A percentile compares a stretch with the other conserved stretches of the same genome.
phyloP scores from a whole-genome alignment of 176 grass and related monocot species.

The Guadua angustifolia region DNA sequence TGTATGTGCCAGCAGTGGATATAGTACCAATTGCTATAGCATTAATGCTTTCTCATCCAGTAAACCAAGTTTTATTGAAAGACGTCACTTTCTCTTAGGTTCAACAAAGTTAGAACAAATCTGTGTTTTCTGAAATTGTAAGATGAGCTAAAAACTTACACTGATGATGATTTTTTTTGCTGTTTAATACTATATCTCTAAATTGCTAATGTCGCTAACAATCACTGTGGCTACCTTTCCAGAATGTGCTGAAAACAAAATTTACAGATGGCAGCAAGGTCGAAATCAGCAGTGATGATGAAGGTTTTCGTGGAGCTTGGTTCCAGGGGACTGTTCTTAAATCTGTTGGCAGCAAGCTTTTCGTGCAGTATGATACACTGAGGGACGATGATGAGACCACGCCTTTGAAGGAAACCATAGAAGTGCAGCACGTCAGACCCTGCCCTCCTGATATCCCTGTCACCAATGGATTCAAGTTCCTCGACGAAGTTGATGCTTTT shows the following conservation, averaged over 20 bases:
- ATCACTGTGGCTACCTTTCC: constrained; percentile 30
- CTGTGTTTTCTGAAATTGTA: neutral
- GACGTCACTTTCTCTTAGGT: neutral
- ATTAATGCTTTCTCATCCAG: neutral
- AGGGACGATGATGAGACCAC: constrained; percentile 61
- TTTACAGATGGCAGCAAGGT: constrained; percentile 55
- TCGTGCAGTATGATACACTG: constrained; percentile 67
- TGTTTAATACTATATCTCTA: neutral
- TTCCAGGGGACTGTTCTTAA: constrained; percentile 58
- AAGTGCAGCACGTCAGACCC: constrained; percentile 62
- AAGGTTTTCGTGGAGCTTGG: constrained; percentile 76
- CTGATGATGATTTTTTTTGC: neutral
- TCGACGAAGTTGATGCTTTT: constrained; percentile 89
- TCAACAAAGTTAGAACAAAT: neutral
- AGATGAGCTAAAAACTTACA: neutral
- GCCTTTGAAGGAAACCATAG: constrained; percentile 65
- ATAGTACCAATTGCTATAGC: neutral
- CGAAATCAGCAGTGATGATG: constrained; percentile 78
- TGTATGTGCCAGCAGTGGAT: constrained; percentile 1
- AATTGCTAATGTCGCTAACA: constrained; percentile 2
- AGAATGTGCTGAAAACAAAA: constrained; percentile 44
- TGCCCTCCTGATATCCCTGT: constrained; percentile 44
- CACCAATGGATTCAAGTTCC: constrained; percentile 46
- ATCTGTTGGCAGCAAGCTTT: constrained; percentile 48
- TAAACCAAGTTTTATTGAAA: constrained; percentile 25